Base-by-base conservation (phyloP, 108 stramenopile genomes). In the Mediolabrus comicus region DNA sequence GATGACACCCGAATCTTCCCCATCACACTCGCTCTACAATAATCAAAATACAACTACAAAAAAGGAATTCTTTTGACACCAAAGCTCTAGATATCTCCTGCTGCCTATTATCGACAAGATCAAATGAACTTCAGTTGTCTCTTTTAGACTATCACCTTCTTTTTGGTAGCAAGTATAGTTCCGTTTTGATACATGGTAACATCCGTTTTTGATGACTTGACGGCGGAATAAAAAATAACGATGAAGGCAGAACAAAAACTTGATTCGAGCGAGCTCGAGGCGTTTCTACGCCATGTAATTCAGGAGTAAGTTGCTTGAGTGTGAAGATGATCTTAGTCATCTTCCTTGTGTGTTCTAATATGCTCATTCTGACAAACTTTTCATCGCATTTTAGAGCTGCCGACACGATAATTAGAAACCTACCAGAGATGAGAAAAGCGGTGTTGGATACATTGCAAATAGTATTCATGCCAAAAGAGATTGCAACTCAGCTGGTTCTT, bases 401-500 rank as follows among this genome's bases (percentile, higher is more conserved):
- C 54, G 67, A 66, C 41, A 39, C 53, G 13, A 51, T 77, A 19
- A 71, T 77, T 41, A 19, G 38, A 1, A 35, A 81, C 52, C 41
- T 76, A 4, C 90, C 90, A 4, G 65, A 70, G 13, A 72, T 87
- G 59, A 83, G 81, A 65, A 46, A 81, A 38, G 61, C 82, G n/a
- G 75, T 77, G 3, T 4, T 82, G 25, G 88, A 91, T 56, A 64
- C 84, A 36, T 49, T 95, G 0, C 88, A 95, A 26, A 59, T 85
- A 1, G 72, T 92, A 9, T 94, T 96, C 64, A 87, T 76, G 29
- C 91, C 92, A 27, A 86, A 79, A 41, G 73, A 84, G 9, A 67
- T 96, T 32, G 86, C 71, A 10, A 77, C 75, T 22, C 92, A 94
- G 67, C 46, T 96, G n/a, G 83, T 80, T 9, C 65, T 92, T 63